A percentile compares a stretch with the other conserved stretches of the same genome.
Evolutionary conservation across 2,329 filamentous ascomycete species (phyloP).

Genomic region (Plectosphaerella sp.): DNA sequence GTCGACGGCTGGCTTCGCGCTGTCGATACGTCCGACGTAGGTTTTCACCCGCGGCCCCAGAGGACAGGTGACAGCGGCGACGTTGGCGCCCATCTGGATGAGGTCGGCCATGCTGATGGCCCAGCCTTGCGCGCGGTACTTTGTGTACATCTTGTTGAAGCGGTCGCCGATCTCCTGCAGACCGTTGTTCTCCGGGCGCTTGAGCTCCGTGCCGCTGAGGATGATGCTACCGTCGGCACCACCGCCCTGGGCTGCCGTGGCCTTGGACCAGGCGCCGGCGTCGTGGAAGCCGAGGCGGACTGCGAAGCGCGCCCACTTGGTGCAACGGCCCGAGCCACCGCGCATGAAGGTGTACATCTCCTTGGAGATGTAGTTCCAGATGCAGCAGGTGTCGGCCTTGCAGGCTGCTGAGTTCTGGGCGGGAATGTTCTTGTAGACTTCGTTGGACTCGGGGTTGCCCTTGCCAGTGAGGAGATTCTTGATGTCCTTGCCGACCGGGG

Average conservation of each 20-base stretch:
- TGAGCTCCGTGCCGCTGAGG: constrained; percentile 29
- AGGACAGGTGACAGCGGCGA: constrained; percentile 43
- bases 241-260: constrained; percentile 23
- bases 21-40: constrained; percentile 47
- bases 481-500: constrained; percentile 12
- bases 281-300: constrained; percentile 46
- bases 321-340: constrained; percentile 34
- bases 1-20: constrained; percentile 26
- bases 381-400: constrained; percentile 35
- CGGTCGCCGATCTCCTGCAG: constrained; percentile 36
- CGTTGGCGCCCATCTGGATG: constrained; percentile 46
- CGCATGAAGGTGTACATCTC: constrained; percentile 32
- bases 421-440: constrained; percentile 14
- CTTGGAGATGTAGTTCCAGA: constrained; percentile 37
- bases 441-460: constrained; percentile 14
- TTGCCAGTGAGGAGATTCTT: constrained; percentile 12
- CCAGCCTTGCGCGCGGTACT: constrained; percentile 25
- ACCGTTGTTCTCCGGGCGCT: constrained; percentile 38
- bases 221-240: constrained; percentile 43
- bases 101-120: constrained; percentile 49
- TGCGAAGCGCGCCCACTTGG: constrained; percentile 35
- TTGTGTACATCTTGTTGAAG: constrained; percentile 32
- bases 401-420: constrained; percentile 22
- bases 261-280: constrained; percentile 37
- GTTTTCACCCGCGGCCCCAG: constrained; percentile 43